Base-by-base conservation (phyloP, 208 protist species). In the Trypanosoma mega region DNA sequence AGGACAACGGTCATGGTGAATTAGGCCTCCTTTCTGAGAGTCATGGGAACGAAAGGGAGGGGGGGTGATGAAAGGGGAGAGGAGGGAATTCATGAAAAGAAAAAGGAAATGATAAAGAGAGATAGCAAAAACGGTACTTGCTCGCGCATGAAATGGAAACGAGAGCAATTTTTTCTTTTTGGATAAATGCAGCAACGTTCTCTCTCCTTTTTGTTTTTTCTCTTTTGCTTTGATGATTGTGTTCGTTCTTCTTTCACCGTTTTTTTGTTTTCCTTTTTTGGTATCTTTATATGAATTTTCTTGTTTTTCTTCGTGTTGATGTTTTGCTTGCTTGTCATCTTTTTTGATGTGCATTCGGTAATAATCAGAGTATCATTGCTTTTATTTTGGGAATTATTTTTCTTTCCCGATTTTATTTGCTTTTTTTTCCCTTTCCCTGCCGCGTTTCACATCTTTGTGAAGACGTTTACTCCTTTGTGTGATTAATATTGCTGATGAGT, bases 391-490 rank as follows among this genome's bases (percentile, higher is more conserved):
- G n/a, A n/a, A n/a, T n/a, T n/a, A n/a, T 41, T 57, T 43, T 45
- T 45, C 14, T 27, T 57, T 45, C 16, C 39, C 8, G 31, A 18
- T 36, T 37, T 18, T 63, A 31, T 18, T 43, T 39, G 50, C 21
- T 18, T 45, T 36, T 60, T 45, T 60, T 46, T 48, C 48, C 1
- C n/a, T 60, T 34, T 29, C 48, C 4, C 30, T 57, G 6, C 20
- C 5, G 24, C 4, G 47, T 7, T 16, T 33, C 7, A 24, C 21
- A 31, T 33, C 16, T n/a, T n/a, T n/a, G n/a, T n/a, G n/a, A n/a
- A n/a, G n/a, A n/a, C n/a, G n/a, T 39, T 6, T 39, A 39, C 34
- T 6, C 34, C 6, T 39, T 39, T 39, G 34, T 39, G 34, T 39
- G 12, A 16, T 12, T 39, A 16, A 12, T 16, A 12, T 6, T 12